Evolutionary conservation across 176 grass and related monocot species (phyloP).

Genomic region (Eleusine indica): DNA sequence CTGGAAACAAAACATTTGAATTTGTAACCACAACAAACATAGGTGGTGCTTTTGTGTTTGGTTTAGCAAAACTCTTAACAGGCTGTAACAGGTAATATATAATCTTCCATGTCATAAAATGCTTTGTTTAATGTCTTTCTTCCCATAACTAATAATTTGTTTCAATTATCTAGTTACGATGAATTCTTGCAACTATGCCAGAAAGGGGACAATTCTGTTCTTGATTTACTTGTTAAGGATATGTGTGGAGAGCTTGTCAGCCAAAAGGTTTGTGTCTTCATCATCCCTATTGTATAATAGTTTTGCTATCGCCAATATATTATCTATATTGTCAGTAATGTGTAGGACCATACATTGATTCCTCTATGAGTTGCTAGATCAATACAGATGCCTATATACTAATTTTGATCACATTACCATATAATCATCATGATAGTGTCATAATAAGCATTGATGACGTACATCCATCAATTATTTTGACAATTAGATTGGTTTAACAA

Average conservation of each 20-base stretch:
- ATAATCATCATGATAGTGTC: too few species aligned
- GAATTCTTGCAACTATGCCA: slow-evolving; percentile 96
- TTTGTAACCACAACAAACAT: slow-evolving; percentile 93
- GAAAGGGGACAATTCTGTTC: slow-evolving; percentile 92
- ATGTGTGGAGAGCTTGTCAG: slow-evolving; percentile 93
- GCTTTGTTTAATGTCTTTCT: background rate
- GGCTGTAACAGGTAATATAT: slow-evolving; percentile 74
- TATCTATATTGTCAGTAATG: background rate
- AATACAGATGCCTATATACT: too few species aligned
- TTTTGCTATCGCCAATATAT: background rate
- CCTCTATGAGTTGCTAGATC: too few species aligned
- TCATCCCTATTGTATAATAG: slow-evolving; percentile 20
- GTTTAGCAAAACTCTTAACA: slow-evolving; percentile 96
- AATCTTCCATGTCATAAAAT: slow-evolving; percentile 6
- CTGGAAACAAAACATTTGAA: slow-evolving; percentile 82
- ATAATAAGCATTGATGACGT: too few species aligned
- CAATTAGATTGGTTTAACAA: too few species aligned
- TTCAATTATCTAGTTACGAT: slow-evolving; percentile 76
- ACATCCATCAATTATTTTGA: too few species aligned
- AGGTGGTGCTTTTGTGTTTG: slow-evolving; percentile 90
- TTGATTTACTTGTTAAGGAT: slow-evolving; percentile 97
- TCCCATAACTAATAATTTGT: slow-evolving; percentile 38
- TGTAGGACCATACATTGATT: too few species aligned
- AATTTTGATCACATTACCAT: too few species aligned
- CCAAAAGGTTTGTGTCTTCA: slow-evolving; percentile 61